These are phyloP conservation scores for Fusarium camptoceras DNA, from an alignment of 2,329 filamentous ascomycete genomes.

Conservation along the genomic window DNA sequence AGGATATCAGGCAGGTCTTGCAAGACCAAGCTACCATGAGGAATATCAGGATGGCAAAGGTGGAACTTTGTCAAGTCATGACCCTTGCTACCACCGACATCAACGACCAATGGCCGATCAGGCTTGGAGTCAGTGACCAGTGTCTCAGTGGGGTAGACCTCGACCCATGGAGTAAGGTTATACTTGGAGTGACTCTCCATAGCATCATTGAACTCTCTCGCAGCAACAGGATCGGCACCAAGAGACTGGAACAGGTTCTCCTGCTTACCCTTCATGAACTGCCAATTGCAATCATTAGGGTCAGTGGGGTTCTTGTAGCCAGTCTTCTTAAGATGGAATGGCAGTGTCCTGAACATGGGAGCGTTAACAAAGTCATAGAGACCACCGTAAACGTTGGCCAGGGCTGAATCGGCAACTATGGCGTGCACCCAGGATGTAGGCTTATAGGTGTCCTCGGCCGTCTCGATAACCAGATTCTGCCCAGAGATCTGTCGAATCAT, in stretches of 20 bases:
- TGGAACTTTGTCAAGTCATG: constrained; percentile 53
- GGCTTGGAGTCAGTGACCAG: constrained; percentile 46
- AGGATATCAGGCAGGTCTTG: constrained; percentile 52
- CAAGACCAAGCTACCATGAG: constrained; percentile 48
- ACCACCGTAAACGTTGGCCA: constrained; percentile 49
- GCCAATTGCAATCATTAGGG: constrained; percentile 49
- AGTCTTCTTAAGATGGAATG: constrained; percentile 49
- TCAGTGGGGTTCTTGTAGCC: constrained; percentile 53
- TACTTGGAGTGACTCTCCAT: constrained; percentile 55
- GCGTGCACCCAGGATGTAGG: constrained; percentile 50
- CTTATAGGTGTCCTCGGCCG: constrained; percentile 50
- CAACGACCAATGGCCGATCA: constrained; percentile 49
- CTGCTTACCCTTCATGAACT: constrained; percentile 46
- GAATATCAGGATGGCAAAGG: constrained; percentile 42
- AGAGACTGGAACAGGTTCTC: constrained; percentile 51
- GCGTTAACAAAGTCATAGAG: constrained; percentile 51
- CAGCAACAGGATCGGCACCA: constrained; percentile 46
- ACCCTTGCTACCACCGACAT: constrained; percentile 53
- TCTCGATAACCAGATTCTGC: constrained; percentile 52
- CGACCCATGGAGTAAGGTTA: constrained; percentile 53
- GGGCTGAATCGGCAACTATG: constrained; percentile 46
- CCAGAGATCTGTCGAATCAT: constrained; percentile 53
- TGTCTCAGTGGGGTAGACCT: constrained; percentile 50
- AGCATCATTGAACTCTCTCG: constrained; percentile 50
- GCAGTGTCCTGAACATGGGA: constrained; percentile 49